A percentile compares a stretch with the other conserved stretches of the same genome.
Evolutionary conservation across 2,329 filamentous ascomycete genomes (phyloP).

Genomic region (Escovopsis weberi): DNA sequence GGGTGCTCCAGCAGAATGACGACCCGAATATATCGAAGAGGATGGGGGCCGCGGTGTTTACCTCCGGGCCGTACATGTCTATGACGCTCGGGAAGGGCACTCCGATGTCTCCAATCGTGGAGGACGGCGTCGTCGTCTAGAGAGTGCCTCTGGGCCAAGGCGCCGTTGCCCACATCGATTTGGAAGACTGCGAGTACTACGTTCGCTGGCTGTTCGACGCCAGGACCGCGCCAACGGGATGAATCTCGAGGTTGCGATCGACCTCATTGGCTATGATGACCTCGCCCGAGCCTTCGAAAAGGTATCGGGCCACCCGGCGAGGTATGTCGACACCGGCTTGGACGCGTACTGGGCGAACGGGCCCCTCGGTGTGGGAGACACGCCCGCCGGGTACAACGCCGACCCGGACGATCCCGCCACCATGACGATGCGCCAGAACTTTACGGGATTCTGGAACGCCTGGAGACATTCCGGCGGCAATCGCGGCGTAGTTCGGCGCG

Average conservation of each 20-base stretch:
- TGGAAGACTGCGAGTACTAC: slow-evolving; percentile 33
- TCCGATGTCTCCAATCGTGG: slow-evolving; percentile 24
- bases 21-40: slow-evolving; percentile 3
- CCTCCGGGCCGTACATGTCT: slow-evolving; percentile 31
- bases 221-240: slow-evolving; percentile 26
- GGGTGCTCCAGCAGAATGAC: slow-evolving; percentile 27
- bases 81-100: slow-evolving; percentile 24
- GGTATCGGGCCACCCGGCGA: slow-evolving; percentile 26
- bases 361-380: slow-evolving; percentile 8
- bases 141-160: slow-evolving; percentile 25
- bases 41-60: slow-evolving; percentile 25
- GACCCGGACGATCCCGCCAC: slow-evolving; percentile 15
- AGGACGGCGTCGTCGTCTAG: slow-evolving; percentile 27
- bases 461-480: slow-evolving; percentile 28
- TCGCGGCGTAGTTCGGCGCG: slow-evolving; percentile 25
- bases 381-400: slow-evolving; percentile 22
- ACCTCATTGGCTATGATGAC: slow-evolving; percentile 23
- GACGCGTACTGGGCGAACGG: slow-evolving; percentile 19
- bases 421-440: slow-evolving; percentile 30
- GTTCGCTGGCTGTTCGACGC: slow-evolving; percentile 35
- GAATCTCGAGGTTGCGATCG: slow-evolving; percentile 30
- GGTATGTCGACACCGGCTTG: slow-evolving; percentile 21
- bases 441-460: slow-evolving; percentile 35
- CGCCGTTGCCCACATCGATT: slow-evolving; percentile 25
- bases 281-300: slow-evolving; percentile 26